These are phyloP conservation scores for Camelina hispida DNA, from an alignment of 345 rosid species.

Conservation along the genomic window DNA sequence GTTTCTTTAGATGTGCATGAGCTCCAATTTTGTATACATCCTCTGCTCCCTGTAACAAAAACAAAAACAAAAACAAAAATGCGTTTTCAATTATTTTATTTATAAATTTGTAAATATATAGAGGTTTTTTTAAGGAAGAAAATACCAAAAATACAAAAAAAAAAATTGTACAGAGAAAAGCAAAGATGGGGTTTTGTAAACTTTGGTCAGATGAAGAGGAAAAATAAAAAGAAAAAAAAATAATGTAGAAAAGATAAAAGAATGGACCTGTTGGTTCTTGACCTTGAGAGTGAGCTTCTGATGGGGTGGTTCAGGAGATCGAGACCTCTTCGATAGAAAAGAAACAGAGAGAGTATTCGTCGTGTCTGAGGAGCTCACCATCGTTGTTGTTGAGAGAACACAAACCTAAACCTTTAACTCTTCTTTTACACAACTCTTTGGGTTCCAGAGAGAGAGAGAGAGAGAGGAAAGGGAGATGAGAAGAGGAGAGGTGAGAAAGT, in stretches of 20 bases:
- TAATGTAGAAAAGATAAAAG: not conserved
- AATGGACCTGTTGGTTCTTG: constrained; percentile 41
- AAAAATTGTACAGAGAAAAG: not conserved
- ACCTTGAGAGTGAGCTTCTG: constrained; percentile 27
- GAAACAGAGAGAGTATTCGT: constrained; percentile 40
- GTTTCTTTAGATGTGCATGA: constrained; percentile 52
- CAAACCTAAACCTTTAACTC: not conserved
- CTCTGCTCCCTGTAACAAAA: constrained; percentile 51
- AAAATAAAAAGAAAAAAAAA: not conserved
- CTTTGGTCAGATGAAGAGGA: constrained; percentile 16
- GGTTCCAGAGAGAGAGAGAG: constrained; percentile 4
- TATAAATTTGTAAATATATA: not conserved
- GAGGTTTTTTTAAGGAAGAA: too few species aligned
- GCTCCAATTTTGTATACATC: constrained; percentile 52
- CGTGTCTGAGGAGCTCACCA: constrained; percentile 39
- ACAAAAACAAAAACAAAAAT: not conserved
- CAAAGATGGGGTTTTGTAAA: not conserved
- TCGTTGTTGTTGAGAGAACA: constrained; percentile 2
- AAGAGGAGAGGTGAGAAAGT: not conserved
- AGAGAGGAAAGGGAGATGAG: not conserved
- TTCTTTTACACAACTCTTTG: not conserved
- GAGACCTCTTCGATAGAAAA: constrained; percentile 32
- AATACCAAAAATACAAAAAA: not conserved
- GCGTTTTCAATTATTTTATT: not conserved
- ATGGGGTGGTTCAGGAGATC: constrained; percentile 22